phyloP scores from a whole-genome alignment of 2,329 filamentous ascomycete species.

The Fusarium tuaranense region DNA sequence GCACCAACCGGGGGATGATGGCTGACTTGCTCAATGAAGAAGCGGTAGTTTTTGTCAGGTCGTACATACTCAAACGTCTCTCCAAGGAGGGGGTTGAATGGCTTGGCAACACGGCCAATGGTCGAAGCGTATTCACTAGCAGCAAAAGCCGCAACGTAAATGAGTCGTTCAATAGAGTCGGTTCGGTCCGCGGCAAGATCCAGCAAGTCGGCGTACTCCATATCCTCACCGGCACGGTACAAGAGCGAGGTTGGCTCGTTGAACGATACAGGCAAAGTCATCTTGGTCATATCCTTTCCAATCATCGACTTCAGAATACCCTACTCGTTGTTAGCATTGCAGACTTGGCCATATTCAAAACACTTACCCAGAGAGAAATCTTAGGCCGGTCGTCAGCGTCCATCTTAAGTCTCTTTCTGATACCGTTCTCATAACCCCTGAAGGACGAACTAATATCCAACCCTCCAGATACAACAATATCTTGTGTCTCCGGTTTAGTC shows the following conservation, averaged over 20 bases:
- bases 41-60: slow-evolving; percentile 96
- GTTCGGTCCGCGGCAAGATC: slow-evolving; percentile 86
- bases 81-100: slow-evolving; percentile 95
- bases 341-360: neutral
- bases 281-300: slow-evolving; percentile 99
- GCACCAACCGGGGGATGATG: slow-evolving; percentile 97
- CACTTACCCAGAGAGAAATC: slow-evolving; percentile 92
- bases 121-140: slow-evolving; percentile 97
- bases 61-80: slow-evolving; percentile 97
- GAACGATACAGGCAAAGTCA: slow-evolving; percentile 98
- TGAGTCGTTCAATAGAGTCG: slow-evolving; percentile 90
- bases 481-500: slow-evolving; percentile 56
- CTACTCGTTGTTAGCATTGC: slow-evolving; percentile 59
- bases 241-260: slow-evolving; percentile 97
- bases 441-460: slow-evolving; percentile 82
- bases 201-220: slow-evolving; percentile 96
- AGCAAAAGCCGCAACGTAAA: slow-evolving; percentile 96
- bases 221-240: slow-evolving; percentile 95
- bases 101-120: slow-evolving; percentile 95
- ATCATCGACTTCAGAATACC: slow-evolving; percentile 99
- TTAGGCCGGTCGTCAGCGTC: slow-evolving; percentile 94
- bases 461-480: slow-evolving; percentile 54
- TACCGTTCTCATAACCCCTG: slow-evolving; percentile 90
- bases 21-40: slow-evolving; percentile 98
- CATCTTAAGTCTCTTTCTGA: slow-evolving; percentile 83